Percentiles rank a stretch among this genome's conserved stretches.
Evolutionary conservation across 2,329 filamentous ascomycete genomes (phyloP).

Genomic region (Thermothelomyces thermophilus): DNA sequence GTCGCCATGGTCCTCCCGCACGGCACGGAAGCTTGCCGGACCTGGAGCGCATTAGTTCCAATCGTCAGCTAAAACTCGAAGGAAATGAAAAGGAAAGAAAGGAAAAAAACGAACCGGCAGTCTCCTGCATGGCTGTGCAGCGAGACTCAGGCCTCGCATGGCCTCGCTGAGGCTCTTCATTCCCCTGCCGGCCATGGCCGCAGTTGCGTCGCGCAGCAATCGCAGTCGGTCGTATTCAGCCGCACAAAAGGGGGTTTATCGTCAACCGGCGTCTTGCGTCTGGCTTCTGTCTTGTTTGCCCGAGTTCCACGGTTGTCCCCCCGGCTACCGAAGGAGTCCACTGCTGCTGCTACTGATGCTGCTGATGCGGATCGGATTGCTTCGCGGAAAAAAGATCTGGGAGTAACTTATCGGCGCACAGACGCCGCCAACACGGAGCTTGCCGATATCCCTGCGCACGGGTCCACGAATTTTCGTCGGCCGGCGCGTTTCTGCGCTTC

Average conservation of each 20-base stretch:
- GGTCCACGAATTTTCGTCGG: conserved; percentile 21
- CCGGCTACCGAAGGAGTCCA: neutral
- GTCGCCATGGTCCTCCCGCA: conserved; percentile 52
- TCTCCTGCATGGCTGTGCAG: conserved; percentile 37
- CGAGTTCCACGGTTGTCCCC: neutral
- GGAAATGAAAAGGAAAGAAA: neutral
- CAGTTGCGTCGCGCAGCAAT: conserved; percentile 8
- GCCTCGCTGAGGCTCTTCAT: conserved; percentile 47
- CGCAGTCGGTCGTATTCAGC: conserved; percentile 11
- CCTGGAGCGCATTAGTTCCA: conserved; percentile 6
- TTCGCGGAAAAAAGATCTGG: conserved; percentile 19
- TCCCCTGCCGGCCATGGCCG: conserved; percentile 42
- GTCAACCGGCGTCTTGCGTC: neutral
- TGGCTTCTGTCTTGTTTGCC: neutral
- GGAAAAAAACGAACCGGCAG: conserved; percentile 17
- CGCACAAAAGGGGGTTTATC: neutral
- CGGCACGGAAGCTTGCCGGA: conserved; percentile 11
- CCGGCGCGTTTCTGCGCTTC: conserved; percentile 11
- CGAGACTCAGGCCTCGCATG: conserved; percentile 43
- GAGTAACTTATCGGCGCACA: conserved; percentile 21
- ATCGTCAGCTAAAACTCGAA: conserved; percentile 7
- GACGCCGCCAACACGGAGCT: conserved; percentile 15
- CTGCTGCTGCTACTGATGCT: conserved; percentile 2
- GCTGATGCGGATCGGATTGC: conserved; percentile 2
- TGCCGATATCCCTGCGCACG: conserved; percentile 15